Evolutionary conservation across 1,284 basidiomycete genomes (phyloP).

Genomic region (Fomitopsis palustris): DNA sequence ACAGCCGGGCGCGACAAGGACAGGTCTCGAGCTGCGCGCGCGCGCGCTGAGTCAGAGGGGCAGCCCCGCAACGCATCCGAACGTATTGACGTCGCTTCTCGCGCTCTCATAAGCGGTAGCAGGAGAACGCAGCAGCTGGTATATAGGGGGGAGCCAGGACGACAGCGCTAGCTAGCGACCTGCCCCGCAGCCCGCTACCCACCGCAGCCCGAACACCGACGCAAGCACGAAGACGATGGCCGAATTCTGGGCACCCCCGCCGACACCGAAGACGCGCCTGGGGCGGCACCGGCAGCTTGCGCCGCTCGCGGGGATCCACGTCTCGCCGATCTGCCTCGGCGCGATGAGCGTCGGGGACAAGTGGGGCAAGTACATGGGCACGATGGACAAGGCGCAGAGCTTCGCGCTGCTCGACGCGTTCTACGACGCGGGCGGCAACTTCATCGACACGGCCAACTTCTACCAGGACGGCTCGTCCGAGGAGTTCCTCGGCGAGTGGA

Average conservation of each 20-base stretch:
- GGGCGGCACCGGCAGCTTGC: conserved; percentile 12
- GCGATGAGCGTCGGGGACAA: conserved; percentile 42
- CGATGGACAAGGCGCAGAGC: conserved; percentile 19
- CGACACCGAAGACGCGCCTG: conserved; percentile 7
- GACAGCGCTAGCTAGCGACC: no score
- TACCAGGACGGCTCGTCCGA: conserved; percentile 34
- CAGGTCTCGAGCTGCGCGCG: no score
- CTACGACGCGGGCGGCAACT: conserved; percentile 19
- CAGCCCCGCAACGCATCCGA: no score
- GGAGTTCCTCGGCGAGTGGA: conserved; percentile 39
- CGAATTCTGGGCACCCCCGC: conserved; percentile 1
- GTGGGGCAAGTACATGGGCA: conserved; percentile 35
- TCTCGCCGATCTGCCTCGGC: conserved; percentile 45
- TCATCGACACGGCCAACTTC: conserved; percentile 28
- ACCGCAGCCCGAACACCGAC: no score
- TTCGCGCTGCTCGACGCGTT: conserved; percentile 15
- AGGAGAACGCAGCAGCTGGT: no score
- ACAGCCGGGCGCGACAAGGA: no score
- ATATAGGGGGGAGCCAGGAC: no score
- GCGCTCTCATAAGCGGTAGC: no score
- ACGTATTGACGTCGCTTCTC: no score
- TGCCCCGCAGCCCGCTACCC: no score
- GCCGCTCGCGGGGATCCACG: conserved; percentile 25
- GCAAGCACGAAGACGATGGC: no score
- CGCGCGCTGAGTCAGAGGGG: not conserved